Evolutionary conservation across 2,329 filamentous ascomycete genomes (phyloP).

Genomic region (Fusarium oligoseptatum): DNA sequence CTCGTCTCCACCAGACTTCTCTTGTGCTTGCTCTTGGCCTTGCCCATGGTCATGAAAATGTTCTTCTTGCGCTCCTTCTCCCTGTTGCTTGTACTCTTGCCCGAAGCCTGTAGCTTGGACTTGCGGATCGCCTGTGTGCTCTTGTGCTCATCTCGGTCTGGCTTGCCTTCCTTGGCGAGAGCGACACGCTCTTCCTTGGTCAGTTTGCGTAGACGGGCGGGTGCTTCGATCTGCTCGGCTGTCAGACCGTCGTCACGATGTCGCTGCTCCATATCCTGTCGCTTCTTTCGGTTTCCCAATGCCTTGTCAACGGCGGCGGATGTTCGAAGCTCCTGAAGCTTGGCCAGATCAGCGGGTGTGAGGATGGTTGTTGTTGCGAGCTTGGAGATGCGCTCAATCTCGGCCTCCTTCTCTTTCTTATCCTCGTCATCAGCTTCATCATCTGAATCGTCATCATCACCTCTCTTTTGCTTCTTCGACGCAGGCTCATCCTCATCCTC

Average conservation of each 20-base stretch:
- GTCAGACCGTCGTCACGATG: constrained; percentile 91
- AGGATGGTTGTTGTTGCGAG: constrained; percentile 95
- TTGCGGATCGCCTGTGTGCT: constrained; percentile 86
- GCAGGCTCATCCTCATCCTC: constrained; percentile 76
- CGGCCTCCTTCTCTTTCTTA: constrained; percentile 58
- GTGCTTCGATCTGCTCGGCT: constrained; percentile 90
- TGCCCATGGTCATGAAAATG: constrained; percentile 97
- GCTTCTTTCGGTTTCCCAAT: constrained; percentile 61
- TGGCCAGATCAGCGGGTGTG: constrained; percentile 95
- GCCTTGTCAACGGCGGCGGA: constrained; percentile 78
- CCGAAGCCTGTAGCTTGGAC: constrained; percentile 87
- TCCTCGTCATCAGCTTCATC: constrained; percentile 59
- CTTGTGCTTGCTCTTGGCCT: constrained; percentile 96
- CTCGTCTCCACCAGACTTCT: constrained; percentile 88
- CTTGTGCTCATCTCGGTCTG: constrained; percentile 83
- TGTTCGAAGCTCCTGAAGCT: constrained; percentile 88
- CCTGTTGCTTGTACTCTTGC: constrained; percentile 97
- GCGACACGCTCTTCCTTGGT: constrained; percentile 93
- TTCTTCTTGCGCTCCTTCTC: constrained; percentile 99
- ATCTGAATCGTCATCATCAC: constrained; percentile 35
- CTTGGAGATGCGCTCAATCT: constrained; percentile 70
- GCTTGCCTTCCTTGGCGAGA: constrained; percentile 85
- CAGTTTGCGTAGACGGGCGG: constrained; percentile 82
- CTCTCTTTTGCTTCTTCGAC: constrained; percentile 59
- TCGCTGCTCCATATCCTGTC: constrained; percentile 62